Evolutionary conservation across 2,329 filamentous ascomycete genomes (phyloP), one percentile per base, ranked within the genome.

Genomic region (Trichoderma endophyticum): DNA sequence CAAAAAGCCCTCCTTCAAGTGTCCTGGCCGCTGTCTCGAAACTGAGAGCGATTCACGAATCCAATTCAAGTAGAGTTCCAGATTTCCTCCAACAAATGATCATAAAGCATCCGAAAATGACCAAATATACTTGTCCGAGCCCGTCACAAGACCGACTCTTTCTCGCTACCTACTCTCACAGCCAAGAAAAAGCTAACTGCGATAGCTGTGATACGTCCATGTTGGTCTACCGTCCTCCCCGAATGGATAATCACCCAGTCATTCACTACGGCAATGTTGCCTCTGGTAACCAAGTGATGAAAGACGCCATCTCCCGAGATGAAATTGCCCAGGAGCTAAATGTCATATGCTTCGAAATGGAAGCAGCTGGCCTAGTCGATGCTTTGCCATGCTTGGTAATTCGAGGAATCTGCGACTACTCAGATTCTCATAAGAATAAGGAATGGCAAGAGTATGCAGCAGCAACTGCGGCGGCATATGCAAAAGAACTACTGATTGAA

Each of bases 401-500:
- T 11, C 71, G 71, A 14, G 71, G 71, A 24, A 72, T 72, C 30
- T 71, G 71, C 18, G 71, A 72, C n/a, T 72, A 70, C 18, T 64
- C 71, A 3, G 71, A 72, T 54, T 72, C 71, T 1, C 71, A 72
- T 15, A 72, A 72, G 60, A 59, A 63, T 24, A 66, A 72, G n/a
- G 48, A 65, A 14, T 70, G 71, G 71, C 71, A 72, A 48, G 21
- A 34, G n/a, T 72, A 72, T 11, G 71, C 71, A 32, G 65, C 71
- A 15, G 71, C 71, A 8, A 18, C 43, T 0, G 71, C 71, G 6
- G 71, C 71, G 1, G 65, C 71, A 1, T 72, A 70, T 14, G 59
- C 66, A 1, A 72, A 59, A n/a, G 71, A 70, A 48, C 11, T 72
- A 1, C 21, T 70, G 4, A 54, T n/a, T 9, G 56, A 61, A 48